Conservation (phyloP, 1,284 basidiomycete genomes). For the Microbotryum violaceum region DNA sequence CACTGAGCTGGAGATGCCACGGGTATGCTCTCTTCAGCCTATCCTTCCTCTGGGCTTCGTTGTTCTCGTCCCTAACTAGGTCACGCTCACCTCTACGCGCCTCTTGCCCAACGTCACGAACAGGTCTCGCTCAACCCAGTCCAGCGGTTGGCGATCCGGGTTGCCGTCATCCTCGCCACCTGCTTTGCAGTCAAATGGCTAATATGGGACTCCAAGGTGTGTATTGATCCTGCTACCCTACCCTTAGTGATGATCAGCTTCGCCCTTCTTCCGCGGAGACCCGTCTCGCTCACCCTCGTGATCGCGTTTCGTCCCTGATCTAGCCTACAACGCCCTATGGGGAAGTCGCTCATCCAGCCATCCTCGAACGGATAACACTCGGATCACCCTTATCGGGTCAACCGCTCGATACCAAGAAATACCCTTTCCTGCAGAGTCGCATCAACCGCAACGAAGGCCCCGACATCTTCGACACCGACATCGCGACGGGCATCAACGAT, state of each 20-base stretch:
- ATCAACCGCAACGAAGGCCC: conserved; percentile 51
- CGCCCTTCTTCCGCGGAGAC: neutral
- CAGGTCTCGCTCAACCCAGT: too few species aligned
- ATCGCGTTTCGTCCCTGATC: neutral
- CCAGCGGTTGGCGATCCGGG: conserved; percentile 20
- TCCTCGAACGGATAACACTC: conserved; percentile 75
- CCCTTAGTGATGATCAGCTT: too few species aligned
- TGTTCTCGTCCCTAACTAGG: too few species aligned
- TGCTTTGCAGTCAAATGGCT: conserved; percentile 29
- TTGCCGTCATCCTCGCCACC: conserved; percentile 9
- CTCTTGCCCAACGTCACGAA: too few species aligned
- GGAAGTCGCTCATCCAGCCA: conserved; percentile 38
- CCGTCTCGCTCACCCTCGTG: neutral
- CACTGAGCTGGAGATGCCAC: too few species aligned
- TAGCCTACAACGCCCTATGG: conserved; percentile 33
- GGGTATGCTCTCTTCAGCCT: too few species aligned
- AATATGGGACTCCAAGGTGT: conserved; percentile 30
- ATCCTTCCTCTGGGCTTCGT: too few species aligned
- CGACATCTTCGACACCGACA: conserved; percentile 67
- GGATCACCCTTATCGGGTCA: conserved; percentile 53
- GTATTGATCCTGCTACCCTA: neutral
- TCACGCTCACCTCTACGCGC: too few species aligned
- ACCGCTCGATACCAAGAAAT: conserved; percentile 72
- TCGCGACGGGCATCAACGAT: conserved; percentile 67
- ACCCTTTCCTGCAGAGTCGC: conserved; percentile 75